Base-by-base conservation (phyloP, 805 yeast species). In the Kodamaea kakaduensis region DNA sequence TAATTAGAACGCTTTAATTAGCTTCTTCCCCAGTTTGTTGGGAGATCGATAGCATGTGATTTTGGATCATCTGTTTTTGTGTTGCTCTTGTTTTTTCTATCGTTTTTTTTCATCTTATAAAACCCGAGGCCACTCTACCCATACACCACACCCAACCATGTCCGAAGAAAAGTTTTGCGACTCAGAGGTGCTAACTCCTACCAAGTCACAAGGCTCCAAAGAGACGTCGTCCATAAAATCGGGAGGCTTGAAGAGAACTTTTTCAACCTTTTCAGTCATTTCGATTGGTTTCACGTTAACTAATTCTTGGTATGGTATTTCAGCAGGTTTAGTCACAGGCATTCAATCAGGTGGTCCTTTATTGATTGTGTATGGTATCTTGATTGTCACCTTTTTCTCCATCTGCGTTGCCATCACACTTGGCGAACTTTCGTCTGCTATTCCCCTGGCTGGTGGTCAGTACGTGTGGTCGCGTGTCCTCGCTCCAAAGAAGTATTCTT, bases 361-460 rank as follows among this genome's bases (percentile, higher is more conserved):
- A 39, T 42, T 64, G 48, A 63, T 65, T 42, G 54, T 65, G 12
- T 65, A 62, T 41, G 70, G 70, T 12, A 62, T 65, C 41, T 51
- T 65, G 28, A 65, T 64, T 43, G 61, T 63, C 22, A 58, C 64
- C 5, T 46, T 43, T 38, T 51, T 65, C 29, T 61, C 68, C 14
- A 52, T 56, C 40, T 53, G 61, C 45, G 54, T 65, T 37, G 70
- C 66, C 13, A 54, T 58, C 36, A 55, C 69, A 5, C 55, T 65
- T 26, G 56, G 65, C 3, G 71, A 64, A 42, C 51, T 65, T 41
- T 56, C 68, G 7, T 51, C 59, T 24, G 67, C 69, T 14, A 61
- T 59, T 34, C 68, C 68, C 3, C 54, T 61, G 9, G 68, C 69
- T 16, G 70, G 70, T 2, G 70, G 69, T 38, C 71, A 64, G 48